Evolutionary conservation across 23 red algal genomes (phyloP), one percentile per base, ranked within the genome.

Genomic region (Gracilariopsis chorda): DNA sequence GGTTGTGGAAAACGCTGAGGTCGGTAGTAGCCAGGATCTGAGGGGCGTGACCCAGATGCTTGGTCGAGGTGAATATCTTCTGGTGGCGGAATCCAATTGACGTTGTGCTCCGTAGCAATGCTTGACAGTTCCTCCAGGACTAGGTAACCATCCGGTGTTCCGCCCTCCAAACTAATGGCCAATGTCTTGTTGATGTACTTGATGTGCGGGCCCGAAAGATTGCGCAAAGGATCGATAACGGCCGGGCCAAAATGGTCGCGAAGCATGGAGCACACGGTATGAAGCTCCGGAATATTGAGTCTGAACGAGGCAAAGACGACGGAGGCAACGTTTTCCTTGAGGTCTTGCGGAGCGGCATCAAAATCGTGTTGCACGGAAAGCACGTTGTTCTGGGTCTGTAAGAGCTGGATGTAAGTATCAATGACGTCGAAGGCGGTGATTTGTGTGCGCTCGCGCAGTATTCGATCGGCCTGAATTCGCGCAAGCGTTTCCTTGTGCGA

Each of bases 361-460:
- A 88, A 88, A 48, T 76, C 63, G 8, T 40, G 62, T 21, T 88
- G 83, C 35, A 74, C 69, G 30, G 47, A 17, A 64, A 88, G 51
- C 2, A 77, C 64, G 51, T 48, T 74, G 60, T 88, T 70, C 62
- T 60, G 65, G 6, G 57, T 76, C 16, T 49, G 41, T 37, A 88
- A 52, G 48, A 88, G 48, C 41, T 88, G 36, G 52, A 88, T 75
- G 28, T 55, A 88, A 34, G 83, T 88, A 53, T 73, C 62, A 17
- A 88, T 28, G 83, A 88, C 83, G 65, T 88, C 83, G 28, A 88
- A 88, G 29, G 83, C 83, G 16, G 48, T 52, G 24, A 88, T 59
- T 30, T 77, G 64, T 11, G 64, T 42, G 30, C 35, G 48, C 35
- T 88, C 83, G 24, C 83, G 83, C 55, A 88, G 52, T 12, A 88